phyloP scores from a whole-genome alignment of 1,139 yeast genomes.

The Sugiyamaella pinicola region DNA sequence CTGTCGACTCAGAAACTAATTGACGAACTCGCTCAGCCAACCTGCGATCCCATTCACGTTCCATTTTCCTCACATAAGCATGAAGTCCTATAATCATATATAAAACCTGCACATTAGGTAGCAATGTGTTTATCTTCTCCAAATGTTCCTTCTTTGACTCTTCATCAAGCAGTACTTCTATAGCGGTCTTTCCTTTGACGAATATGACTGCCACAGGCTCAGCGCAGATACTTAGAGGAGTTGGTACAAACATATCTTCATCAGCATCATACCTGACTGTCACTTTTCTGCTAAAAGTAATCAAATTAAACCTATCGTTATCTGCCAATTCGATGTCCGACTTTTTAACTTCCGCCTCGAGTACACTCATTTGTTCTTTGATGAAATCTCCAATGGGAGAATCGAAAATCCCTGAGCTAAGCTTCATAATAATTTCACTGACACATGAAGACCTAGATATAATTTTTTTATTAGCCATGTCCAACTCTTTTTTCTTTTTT shows the following conservation, averaged over 20 bases:
- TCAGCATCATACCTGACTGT: constrained; percentile 27
- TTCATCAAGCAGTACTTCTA: constrained; percentile 12
- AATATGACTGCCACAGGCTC: constrained; percentile 26
- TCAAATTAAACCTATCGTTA: constrained; percentile 10
- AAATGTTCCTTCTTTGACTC: constrained; percentile 21
- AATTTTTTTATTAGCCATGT: constrained; percentile 14
- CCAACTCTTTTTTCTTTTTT: constrained; percentile 12
- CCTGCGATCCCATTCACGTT: constrained; percentile 26
- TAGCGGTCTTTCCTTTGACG: constrained; percentile 20
- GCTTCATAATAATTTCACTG: constrained; percentile 29
- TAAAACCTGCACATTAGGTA: constrained; percentile 24
- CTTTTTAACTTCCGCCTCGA: constrained; percentile 19
- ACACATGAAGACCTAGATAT: constrained; percentile 17
- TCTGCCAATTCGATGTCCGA: neutral
- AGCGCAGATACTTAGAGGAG: constrained; percentile 20
- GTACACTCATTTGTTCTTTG: neutral
- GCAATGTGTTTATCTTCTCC: constrained; percentile 14
- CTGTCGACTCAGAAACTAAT: constrained; percentile 22
- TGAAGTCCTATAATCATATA: constrained; percentile 35
- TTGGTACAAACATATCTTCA: constrained; percentile 29
- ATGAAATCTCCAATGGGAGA: neutral
- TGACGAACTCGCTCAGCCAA: constrained; percentile 32
- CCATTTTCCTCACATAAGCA: constrained; percentile 24
- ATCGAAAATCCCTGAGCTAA: constrained; percentile 17
- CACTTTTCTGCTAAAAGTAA: constrained; percentile 25